These are phyloP conservation scores for Cyclospora cayetanensis DNA, from an alignment of 169 alveolate species.

Conservation along the genomic window DNA sequence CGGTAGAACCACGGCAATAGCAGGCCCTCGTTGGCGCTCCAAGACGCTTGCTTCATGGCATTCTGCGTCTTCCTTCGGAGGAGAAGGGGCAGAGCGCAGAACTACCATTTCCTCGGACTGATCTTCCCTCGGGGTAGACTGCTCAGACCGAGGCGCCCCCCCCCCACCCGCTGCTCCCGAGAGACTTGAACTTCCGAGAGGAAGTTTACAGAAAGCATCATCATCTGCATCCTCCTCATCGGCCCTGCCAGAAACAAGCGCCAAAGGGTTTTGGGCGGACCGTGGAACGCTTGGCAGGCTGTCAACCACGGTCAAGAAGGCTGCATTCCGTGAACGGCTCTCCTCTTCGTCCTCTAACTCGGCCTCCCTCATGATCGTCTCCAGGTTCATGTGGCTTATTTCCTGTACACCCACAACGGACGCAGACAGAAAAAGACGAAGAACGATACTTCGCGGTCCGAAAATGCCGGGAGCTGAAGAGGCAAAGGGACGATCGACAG, in stretches of 20 bases:
- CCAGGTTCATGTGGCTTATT: not conserved
- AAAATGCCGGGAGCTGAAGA: too few species aligned
- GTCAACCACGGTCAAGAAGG: not conserved
- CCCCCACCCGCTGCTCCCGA: not conserved
- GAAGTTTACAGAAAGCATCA: not conserved
- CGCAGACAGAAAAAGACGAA: not conserved
- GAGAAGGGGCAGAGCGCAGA: not conserved
- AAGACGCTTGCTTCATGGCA: not conserved
- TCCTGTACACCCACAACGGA: too few species aligned
- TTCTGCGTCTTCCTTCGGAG: not conserved
- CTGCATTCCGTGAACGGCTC: slow-evolving; percentile 20
- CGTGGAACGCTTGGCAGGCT: not conserved
- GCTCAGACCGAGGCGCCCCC: not conserved
- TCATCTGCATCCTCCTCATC: not conserved
- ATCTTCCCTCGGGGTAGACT: not conserved
- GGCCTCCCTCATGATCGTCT: slow-evolving; percentile 25
- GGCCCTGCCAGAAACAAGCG: not conserved
- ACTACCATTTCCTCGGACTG: not conserved
- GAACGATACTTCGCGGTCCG: too few species aligned
- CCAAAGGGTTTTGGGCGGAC: not conserved
- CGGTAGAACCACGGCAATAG: too few species aligned
- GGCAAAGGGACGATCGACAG: too few species aligned
- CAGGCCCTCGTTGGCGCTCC: not conserved
- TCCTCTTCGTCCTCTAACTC: slow-evolving; percentile 48
- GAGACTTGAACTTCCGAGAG: not conserved